Evolutionary conservation across 768 basidiomycete species (phyloP), one percentile per base, ranked within the genome.

Genomic region (Psilocybe cyanescens): DNA sequence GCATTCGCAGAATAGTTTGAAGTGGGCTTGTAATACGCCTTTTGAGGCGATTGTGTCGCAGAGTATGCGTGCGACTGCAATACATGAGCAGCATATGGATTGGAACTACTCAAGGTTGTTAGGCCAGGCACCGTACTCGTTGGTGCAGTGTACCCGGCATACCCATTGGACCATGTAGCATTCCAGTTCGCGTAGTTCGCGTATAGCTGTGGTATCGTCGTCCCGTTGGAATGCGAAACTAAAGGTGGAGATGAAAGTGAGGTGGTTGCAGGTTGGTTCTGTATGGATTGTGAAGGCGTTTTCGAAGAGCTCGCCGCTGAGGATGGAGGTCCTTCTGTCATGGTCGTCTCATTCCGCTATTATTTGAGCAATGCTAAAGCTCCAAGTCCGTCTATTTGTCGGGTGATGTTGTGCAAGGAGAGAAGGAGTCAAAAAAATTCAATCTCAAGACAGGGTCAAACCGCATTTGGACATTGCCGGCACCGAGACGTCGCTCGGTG

Each of bases 271-370:
- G 19, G 59, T n/a, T 9, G 29, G n/a, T 11, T 51, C 31, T n/a
- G 16, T 46, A 11, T 37, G 33, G 19, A 44, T 45, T n/a, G 50
- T 29, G 46, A 17, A 31, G 58, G 39, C 8, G 52, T 12, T 60
- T 64, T 68, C 19, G 67, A 68, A 17, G 67, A 65, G 55, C 58
- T 64, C 14, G 64, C 65, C 54, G 61, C 66, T 12, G 62, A 62
- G 16, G 65, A 44, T 4, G 67, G 65, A 41, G 67, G 62, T 17
- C 65, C 65, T 41, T 63, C 58, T 37, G 64, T 65, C 67, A 68
- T 68, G 44, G n/a, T 49, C 31, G 44, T 33, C 30, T 58, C 61
- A 64, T 60, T n/a, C 8, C 47, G 12, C 37, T 12, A 53, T 17
- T 16, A 5, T 12, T 19, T 14, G 33, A 57, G 58, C 17, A 4